Conservation (phyloP, 139 green algal genomes). For the Coelastrella sp. region DNA sequence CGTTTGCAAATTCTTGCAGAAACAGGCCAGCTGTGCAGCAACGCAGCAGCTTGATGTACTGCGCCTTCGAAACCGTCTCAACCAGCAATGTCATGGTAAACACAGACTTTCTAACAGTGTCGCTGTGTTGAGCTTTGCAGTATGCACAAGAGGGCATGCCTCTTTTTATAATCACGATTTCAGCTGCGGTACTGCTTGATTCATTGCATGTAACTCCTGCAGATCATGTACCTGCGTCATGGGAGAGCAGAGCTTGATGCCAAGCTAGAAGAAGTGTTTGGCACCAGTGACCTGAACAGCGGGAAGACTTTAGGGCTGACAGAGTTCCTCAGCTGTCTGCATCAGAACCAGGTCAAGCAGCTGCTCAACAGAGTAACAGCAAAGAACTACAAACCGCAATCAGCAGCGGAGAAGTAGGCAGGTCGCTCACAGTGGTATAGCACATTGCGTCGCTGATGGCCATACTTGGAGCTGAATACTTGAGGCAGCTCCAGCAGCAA, state of each 20-base stretch:
- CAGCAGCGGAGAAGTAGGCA: neutral
- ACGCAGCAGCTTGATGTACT: too few species aligned
- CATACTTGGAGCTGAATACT: too few species aligned
- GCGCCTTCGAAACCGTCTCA: too few species aligned
- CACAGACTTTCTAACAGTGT: neutral
- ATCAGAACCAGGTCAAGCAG: conserved; percentile 75
- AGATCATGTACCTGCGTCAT: conserved; percentile 94
- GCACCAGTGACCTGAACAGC: conserved; percentile 90
- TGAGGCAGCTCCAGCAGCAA: too few species aligned
- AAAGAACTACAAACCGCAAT: conserved; percentile 66
- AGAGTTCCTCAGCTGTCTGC: conserved; percentile 90
- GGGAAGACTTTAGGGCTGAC: conserved; percentile 90
- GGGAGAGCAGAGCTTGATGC: conserved; percentile 80
- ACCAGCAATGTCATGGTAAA: neutral
- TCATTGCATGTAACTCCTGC: conserved; percentile 54
- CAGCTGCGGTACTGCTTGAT: too few species aligned
- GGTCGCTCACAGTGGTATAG: too few species aligned
- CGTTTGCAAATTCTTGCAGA: neutral
- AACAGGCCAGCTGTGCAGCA: too few species aligned
- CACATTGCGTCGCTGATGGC: too few species aligned
- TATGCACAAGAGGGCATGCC: neutral
- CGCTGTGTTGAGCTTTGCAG: neutral
- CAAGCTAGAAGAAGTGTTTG: conserved; percentile 94
- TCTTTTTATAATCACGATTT: neutral
- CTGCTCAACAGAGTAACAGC: conserved; percentile 57